Evolutionary conservation across 2,329 filamentous ascomycete genomes (phyloP).

Genomic region (Phialocephala sp.): DNA sequence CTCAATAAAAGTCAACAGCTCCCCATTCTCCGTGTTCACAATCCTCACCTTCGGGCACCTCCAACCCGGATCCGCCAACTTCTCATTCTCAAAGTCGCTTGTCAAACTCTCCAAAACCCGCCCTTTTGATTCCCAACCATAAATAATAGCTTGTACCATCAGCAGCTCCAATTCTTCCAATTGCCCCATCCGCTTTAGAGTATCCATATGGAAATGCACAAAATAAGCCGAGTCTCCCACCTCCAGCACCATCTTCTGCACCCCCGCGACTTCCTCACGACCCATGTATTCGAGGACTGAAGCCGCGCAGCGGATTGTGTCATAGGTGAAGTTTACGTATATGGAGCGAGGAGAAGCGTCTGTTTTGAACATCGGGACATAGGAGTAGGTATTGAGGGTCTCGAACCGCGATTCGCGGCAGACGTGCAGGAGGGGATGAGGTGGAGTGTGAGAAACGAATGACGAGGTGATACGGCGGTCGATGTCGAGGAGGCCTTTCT

Average conservation of each 20-base stretch:
- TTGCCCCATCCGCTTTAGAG: slow-evolving; percentile 32
- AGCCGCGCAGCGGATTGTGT: slow-evolving; percentile 33
- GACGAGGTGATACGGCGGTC: slow-evolving; percentile 22
- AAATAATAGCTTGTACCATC: slow-evolving; percentile 7
- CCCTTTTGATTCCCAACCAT: slow-evolving; percentile 21
- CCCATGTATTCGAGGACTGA: slow-evolving; percentile 32
- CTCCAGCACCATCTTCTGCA: slow-evolving; percentile 33
- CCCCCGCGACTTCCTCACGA: slow-evolving; percentile 20
- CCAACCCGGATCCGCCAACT: slow-evolving; percentile 33
- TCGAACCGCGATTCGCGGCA: slow-evolving; percentile 41
- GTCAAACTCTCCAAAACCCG: slow-evolving; percentile 19
- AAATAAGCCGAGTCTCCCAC: slow-evolving; percentile 38
- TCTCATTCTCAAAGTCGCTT: slow-evolving; percentile 32
- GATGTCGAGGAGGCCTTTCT: slow-evolving; percentile 21
- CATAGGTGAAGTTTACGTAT: slow-evolving; percentile 33
- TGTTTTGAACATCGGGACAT: slow-evolving; percentile 12
- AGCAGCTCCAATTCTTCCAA: slow-evolving; percentile 34
- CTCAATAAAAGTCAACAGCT: slow-evolving; percentile 26
- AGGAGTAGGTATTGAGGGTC: slow-evolving; percentile 31
- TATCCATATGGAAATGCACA: slow-evolving; percentile 37
- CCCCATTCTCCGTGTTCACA: slow-evolving; percentile 25
- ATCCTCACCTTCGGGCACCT: slow-evolving; percentile 36
- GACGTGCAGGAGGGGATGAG: slow-evolving; percentile 39
- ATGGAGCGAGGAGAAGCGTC: slow-evolving; percentile 23
- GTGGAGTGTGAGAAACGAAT: slow-evolving; percentile 33